Evolutionary conservation across 2,329 filamentous ascomycete species (phyloP).

Genomic region (Ceratocystis albifundus): DNA sequence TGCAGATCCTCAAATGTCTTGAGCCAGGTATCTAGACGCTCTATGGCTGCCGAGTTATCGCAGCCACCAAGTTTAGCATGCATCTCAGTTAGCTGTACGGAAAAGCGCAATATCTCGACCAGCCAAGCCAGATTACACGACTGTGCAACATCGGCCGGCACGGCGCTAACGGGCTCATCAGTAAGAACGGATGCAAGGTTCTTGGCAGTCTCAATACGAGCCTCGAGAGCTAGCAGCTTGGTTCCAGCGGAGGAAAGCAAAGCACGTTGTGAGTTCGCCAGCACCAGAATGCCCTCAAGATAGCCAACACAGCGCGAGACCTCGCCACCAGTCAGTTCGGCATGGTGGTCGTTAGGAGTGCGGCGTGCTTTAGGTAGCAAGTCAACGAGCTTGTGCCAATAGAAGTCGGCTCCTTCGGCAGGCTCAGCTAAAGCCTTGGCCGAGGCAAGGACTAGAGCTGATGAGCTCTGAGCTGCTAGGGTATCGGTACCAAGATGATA

Average conservation of each 20-base stretch:
- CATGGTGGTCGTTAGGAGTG: constrained; percentile 60
- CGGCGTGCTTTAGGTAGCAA: constrained; percentile 56
- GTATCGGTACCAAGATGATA: constrained; percentile 66
- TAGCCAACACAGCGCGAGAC: constrained; percentile 68
- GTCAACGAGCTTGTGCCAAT: constrained; percentile 68
- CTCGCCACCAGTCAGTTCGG: constrained; percentile 73
- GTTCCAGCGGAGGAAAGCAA: constrained; percentile 28
- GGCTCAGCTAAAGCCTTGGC: constrained; percentile 34
- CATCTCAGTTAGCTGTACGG: constrained; percentile 48
- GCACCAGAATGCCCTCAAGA: constrained; percentile 70
- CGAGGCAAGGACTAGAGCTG: constrained; percentile 56
- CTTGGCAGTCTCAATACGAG: not conserved
- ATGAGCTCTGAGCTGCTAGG: constrained; percentile 60
- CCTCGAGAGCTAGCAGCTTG: constrained; percentile 15
- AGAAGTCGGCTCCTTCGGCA: constrained; percentile 25
- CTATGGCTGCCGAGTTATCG: constrained; percentile 36
- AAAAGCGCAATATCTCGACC: constrained; percentile 54
- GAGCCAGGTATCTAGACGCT: constrained; percentile 41
- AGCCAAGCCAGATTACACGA: constrained; percentile 43
- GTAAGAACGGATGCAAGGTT: constrained; percentile 17
- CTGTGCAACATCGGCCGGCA: constrained; percentile 10
- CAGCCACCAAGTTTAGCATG: constrained; percentile 53
- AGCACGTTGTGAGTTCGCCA: constrained; percentile 50
- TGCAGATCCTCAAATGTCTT: constrained; percentile 37
- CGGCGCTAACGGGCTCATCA: not conserved